phyloP scores from a whole-genome alignment of 1,139 yeast species.

The Suhomyces chickasaworum region DNA sequence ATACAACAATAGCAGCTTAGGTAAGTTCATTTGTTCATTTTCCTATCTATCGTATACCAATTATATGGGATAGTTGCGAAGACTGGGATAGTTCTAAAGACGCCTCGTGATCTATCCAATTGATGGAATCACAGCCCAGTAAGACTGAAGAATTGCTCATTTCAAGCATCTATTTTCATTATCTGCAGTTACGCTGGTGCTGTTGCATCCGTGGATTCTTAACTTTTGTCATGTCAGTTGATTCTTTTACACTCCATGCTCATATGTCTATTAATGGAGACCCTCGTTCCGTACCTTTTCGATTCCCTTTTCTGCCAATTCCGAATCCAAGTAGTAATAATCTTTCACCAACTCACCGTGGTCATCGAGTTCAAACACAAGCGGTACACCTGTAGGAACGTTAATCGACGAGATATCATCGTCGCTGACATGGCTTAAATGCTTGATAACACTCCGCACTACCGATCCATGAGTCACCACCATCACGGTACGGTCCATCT shows the following conservation, averaged over 20 bases:
- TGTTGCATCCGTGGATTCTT: too few species aligned
- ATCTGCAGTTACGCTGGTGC: neutral
- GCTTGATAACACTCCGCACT: slow-evolving; percentile 66
- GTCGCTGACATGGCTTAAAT: slow-evolving; percentile 57
- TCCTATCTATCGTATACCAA: too few species aligned
- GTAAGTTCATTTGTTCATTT: too few species aligned
- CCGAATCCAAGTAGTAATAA: slow-evolving; percentile 69
- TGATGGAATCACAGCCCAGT: too few species aligned
- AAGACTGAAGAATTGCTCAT: too few species aligned
- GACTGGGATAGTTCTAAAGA: too few species aligned
- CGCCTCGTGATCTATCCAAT: too few species aligned
- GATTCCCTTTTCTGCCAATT: slow-evolving; percentile 64
- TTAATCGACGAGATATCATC: slow-evolving; percentile 66
- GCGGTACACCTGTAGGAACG: slow-evolving; percentile 78
- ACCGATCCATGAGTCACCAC: slow-evolving; percentile 79
- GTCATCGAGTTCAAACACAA: slow-evolving; percentile 56
- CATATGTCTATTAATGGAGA: slow-evolving; percentile 10
- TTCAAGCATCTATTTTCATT: neutral
- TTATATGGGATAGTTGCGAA: too few species aligned
- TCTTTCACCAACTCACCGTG: slow-evolving; percentile 44
- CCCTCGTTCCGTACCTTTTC: slow-evolving; percentile 68
- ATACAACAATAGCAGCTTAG: too few species aligned
- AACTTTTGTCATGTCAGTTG: neutral
- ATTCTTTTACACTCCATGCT: neutral
- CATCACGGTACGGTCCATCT: slow-evolving; percentile 50